phyloP scores from a whole-genome alignment of 1,284 basidiomycete genomes.

The Ustilago hordei region DNA sequence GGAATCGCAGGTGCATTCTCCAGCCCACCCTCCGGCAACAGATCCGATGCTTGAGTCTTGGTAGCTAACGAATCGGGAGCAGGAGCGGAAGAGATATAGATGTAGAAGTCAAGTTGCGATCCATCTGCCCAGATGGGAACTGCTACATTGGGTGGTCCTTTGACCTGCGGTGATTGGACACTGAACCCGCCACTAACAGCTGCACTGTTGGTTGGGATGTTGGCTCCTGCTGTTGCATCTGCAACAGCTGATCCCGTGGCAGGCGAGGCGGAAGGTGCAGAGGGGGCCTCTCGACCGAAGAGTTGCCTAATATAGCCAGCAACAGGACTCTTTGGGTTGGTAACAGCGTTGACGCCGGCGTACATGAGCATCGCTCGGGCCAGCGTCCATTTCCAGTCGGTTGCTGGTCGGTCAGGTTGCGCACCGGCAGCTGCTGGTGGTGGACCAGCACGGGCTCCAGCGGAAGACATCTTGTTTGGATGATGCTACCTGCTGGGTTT shows the following conservation, averaged over 20 bases:
- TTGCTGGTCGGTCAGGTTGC: slow-evolving; percentile 15
- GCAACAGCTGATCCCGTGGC: background rate
- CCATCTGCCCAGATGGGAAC: slow-evolving; percentile 39
- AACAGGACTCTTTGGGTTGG: slow-evolving; percentile 39
- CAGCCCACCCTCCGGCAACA: slow-evolving; percentile 32
- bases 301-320: slow-evolving; percentile 33
- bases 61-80: slow-evolving; percentile 29
- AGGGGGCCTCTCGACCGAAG: slow-evolving; percentile 17
- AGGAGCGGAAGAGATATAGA: slow-evolving; percentile 42
- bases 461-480: slow-evolving; percentile 15
- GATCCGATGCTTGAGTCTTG: slow-evolving; percentile 45
- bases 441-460: slow-evolving; percentile 8
- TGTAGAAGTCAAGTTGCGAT: slow-evolving; percentile 48
- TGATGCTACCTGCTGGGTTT: background rate
- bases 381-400: slow-evolving; percentile 46
- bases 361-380: slow-evolving; percentile 43
- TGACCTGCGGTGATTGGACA: slow-evolving; percentile 9
- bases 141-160: slow-evolving; percentile 34
- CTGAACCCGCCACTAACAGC: background rate
- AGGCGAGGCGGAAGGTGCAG: background rate
- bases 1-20: slow-evolving; percentile 25
- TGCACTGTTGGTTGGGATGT: background rate
- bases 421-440: background rate
- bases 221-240: background rate
- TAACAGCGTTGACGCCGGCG: slow-evolving; percentile 38